Conservation (phyloP, 1,284 basidiomycete genomes). For the Irpex sp. region DNA sequence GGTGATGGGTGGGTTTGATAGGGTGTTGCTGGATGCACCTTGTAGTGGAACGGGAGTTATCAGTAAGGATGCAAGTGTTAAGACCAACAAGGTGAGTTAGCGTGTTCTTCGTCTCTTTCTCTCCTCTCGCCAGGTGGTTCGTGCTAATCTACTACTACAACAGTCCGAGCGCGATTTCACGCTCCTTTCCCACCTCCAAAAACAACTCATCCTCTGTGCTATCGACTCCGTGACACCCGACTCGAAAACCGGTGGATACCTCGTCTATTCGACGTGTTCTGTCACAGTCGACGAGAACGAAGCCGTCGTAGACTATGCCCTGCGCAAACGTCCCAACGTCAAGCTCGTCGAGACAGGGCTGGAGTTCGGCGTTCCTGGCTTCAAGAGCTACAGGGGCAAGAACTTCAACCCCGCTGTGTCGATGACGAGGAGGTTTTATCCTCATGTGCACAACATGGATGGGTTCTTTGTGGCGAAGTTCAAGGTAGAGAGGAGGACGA, state of each 20-base stretch:
- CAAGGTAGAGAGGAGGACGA: conserved; percentile 79
- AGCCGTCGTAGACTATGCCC: conserved; percentile 98
- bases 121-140: neutral
- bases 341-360: conserved; percentile 92
- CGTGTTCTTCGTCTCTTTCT: neutral
- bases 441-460: conserved; percentile 94
- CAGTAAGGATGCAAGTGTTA: conserved; percentile 95
- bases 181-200: conserved; percentile 93
- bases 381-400: conserved; percentile 87
- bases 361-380: conserved; percentile 91
- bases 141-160: neutral
- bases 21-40: conserved; percentile 94
- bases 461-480: conserved; percentile 99
- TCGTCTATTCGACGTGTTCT: conserved; percentile 99
- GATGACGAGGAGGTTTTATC: conserved; percentile 86
- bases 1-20: conserved; percentile 97
- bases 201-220: conserved; percentile 96
- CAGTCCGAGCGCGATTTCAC: conserved; percentile 94
- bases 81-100: conserved; percentile 86
- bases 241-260: conserved; percentile 87
- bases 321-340: conserved; percentile 93
- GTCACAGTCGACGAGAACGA: conserved; percentile 99
- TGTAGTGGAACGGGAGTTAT: conserved; percentile 99
- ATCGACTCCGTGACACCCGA: conserved; percentile 92
- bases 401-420: conserved; percentile 76